These are phyloP conservation scores for Omphalotus guepiniiformis DNA, from an alignment of 768 basidiomycete species.

Conservation along the genomic window DNA sequence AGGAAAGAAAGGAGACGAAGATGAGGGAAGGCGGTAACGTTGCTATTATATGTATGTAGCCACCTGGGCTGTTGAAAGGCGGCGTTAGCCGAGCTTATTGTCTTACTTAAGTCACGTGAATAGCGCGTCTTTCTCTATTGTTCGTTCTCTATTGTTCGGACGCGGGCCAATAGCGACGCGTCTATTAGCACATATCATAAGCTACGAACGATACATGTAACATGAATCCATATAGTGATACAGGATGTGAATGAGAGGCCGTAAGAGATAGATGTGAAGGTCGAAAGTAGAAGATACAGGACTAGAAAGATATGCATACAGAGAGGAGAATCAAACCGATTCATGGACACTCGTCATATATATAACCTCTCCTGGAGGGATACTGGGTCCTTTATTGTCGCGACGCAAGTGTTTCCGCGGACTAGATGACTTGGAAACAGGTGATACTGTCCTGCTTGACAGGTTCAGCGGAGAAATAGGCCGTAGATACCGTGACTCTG, in stretches of 20 bases:
- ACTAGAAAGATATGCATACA: background rate
- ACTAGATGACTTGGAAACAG: conserved; percentile 8
- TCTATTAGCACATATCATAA: background rate
- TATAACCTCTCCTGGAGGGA: conserved; percentile 28
- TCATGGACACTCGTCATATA: conserved; percentile 44
- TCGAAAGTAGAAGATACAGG: background rate
- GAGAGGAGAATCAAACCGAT: conserved; percentile 20
- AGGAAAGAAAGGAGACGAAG: too few relatives aligned
- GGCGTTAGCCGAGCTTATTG: background rate
- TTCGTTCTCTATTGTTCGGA: background rate
- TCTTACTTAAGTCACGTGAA: background rate
- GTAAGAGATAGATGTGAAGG: background rate
- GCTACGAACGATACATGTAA: conserved; percentile 2
- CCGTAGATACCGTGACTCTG: conserved; percentile 4
- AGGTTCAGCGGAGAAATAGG: conserved; percentile 9
- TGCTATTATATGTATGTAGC: too few relatives aligned
- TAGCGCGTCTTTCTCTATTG: background rate
- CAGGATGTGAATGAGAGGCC: background rate
- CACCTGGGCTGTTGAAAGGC: too few relatives aligned
- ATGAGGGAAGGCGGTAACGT: too few relatives aligned
- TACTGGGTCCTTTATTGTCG: conserved; percentile 16
- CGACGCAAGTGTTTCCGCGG: conserved; percentile 22
- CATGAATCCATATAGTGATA: background rate
- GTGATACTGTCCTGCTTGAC: background rate
- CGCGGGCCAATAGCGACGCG: too few relatives aligned